A percentile compares a stretch with the other conserved stretches of the same genome.
Conservation (phyloP, 441 rosid species). For the Bocquillonia castaneifolia region DNA sequence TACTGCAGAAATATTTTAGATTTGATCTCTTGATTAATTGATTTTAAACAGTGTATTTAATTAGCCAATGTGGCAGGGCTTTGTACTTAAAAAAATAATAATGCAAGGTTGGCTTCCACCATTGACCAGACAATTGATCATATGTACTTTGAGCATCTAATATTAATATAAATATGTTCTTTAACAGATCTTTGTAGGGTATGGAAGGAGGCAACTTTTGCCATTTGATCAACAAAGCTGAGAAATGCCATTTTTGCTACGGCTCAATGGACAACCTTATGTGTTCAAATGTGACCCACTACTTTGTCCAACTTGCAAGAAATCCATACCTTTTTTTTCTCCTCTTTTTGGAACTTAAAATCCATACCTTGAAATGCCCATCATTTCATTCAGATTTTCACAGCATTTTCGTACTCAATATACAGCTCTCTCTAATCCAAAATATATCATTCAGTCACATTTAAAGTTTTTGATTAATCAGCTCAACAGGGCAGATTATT, state of each 20-base stretch:
- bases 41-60: constrained; percentile 6
- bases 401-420: too few species aligned
- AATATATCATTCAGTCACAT: too few species aligned
- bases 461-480: too few species aligned
- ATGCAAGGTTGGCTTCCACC: constrained; percentile 30
- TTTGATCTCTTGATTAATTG: constrained; percentile 27
- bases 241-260: background rate
- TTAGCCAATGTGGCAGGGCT: background rate
- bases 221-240: background rate
- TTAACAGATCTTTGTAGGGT: constrained; percentile 16
- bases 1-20: constrained; percentile 18
- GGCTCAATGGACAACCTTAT: constrained; percentile 10
- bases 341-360: too few species aligned
- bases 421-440: too few species aligned
- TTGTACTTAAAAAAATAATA: constrained; percentile 1
- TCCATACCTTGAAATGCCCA: too few species aligned
- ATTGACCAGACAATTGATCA: constrained; percentile 16
- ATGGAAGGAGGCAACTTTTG: background rate
- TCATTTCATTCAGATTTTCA: too few species aligned
- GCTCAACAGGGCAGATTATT: too few species aligned
- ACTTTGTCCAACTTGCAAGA: too few species aligned
- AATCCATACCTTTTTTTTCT: too few species aligned
- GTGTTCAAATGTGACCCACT: too few species aligned
- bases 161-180: background rate
- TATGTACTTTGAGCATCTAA: constrained; percentile 24